Percentiles rank a stretch among this genome's conserved stretches.
These are phyloP conservation scores for Mitragyna speciosa DNA, from an alignment of 257 asterid genomes.

Conservation along the genomic window DNA sequence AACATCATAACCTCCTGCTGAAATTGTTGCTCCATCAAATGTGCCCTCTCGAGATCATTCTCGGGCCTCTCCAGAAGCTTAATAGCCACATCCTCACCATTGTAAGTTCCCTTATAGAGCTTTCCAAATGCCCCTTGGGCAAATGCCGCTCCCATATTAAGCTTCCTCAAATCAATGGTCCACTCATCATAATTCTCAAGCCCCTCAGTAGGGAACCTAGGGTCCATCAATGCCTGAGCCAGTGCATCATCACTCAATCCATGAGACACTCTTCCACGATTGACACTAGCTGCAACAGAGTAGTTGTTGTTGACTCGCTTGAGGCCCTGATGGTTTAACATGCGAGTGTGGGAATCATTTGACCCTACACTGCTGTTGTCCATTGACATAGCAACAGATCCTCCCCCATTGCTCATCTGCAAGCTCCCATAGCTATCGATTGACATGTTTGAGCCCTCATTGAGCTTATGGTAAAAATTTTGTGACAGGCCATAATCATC, in stretches of 20 bases:
- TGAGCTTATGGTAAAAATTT: conserved; percentile 79
- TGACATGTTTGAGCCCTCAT: conserved; percentile 90
- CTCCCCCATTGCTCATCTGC: conserved; percentile 90
- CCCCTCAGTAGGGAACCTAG: conserved; percentile 79
- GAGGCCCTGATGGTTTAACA: conserved; percentile 83
- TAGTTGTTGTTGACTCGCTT: conserved; percentile 72
- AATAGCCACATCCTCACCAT: conserved; percentile 92
- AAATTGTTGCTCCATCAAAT: conserved; percentile 94
- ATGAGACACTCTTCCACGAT: conserved; percentile 62
- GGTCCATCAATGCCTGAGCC: conserved; percentile 91
- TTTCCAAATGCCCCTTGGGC: conserved; percentile 99
- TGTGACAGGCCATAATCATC: conserved; percentile 71
- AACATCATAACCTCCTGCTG: conserved; percentile 99
- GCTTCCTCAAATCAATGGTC: conserved; percentile 93
- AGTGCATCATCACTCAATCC: conserved; percentile 81
- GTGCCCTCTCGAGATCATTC: conserved; percentile 77
- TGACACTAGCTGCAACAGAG: conserved; percentile 76
- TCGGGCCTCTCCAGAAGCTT: conserved; percentile 95
- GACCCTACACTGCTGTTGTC: conserved; percentile 94
- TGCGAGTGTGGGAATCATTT: conserved; percentile 78
- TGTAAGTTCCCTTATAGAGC: conserved; percentile 85
- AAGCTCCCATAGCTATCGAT: conserved; percentile 82
- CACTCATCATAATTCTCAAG: conserved; percentile 88
- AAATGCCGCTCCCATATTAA: conserved; percentile 94
- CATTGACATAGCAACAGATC: conserved; percentile 87